Base-by-base conservation (phyloP, 495 filamentous ascomycete genomes). In the Tuber umbilicatum region DNA sequence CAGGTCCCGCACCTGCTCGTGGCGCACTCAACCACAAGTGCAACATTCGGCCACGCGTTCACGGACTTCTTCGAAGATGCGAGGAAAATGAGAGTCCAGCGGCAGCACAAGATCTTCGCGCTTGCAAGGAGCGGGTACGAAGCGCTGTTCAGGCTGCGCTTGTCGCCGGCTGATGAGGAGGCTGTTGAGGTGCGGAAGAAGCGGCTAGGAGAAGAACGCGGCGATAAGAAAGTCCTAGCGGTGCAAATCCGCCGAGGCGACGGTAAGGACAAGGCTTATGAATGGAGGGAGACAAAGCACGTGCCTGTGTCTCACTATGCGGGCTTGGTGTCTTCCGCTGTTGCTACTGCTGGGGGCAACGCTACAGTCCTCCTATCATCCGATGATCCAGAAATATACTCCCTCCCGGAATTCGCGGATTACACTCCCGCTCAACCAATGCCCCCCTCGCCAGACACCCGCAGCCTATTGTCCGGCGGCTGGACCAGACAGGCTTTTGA, bases 191-290 rank as follows among this genome's bases (percentile, higher is more conserved):
- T 78, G 23, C 85, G 85, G 73, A 83, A 85, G n/a, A 64, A 64
- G 2, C 55, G 31, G 27, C n/a, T 64, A 10, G n/a, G 17, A 16
- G 10, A 31, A 31, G 55, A 84, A 60, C 39, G 69, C 35, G 74
- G 83, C 19, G 80, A 80, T 69, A 86, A 88, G 3, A 78, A 88
- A 23, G 83, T 86, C n/a, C 80, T 91, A 38, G 91, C 89, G 23
- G 80, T 92, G 31, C 92, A 94, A 75, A 85, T 93, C 70, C 89
- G 92, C n/a, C 88, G 88, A 41, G 92, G 92, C 31, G 92, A 94
- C 79, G 83, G 86, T 2, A 68, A 70, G 1, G 70, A 75, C 0
- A 89, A 91, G 73, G 90, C 90, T 0, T 84, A 86, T 71, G 91
- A 92, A 78, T 89, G 85, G 74, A 88, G 91, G 79, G 91, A 91